These are phyloP conservation scores for Hansenula lynferdii DNA, from an alignment of 1,139 yeast species.

Conservation along the genomic window DNA sequence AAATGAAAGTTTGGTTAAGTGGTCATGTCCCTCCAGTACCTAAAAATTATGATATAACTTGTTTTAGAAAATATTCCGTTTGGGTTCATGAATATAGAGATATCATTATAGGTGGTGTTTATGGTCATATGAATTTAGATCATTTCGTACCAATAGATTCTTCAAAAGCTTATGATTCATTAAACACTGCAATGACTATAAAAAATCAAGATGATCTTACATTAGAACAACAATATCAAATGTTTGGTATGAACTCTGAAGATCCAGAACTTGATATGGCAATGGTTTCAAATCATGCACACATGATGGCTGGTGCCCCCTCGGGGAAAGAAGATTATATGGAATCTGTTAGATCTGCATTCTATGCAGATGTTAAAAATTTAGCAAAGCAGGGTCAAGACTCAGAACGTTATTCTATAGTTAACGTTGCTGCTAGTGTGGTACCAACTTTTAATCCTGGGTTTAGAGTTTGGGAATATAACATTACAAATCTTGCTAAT, in stretches of 20 bases:
- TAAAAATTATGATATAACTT: constrained; percentile 67
- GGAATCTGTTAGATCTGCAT: constrained; percentile 45
- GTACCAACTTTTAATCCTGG: constrained; percentile 86
- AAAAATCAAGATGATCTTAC: constrained; percentile 13
- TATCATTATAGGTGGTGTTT: constrained; percentile 74
- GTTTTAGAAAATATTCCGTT: constrained; percentile 66
- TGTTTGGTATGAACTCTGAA: constrained; percentile 15
- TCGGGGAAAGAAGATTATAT: constrained; percentile 57
- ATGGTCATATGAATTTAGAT: constrained; percentile 87
- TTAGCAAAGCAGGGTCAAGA: constrained; percentile 41
- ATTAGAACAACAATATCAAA: constrained; percentile 17
- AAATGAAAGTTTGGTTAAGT: constrained; percentile 79
- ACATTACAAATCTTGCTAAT: constrained; percentile 47
- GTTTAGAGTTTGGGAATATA: constrained; percentile 81
- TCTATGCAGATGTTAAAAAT: constrained; percentile 38
- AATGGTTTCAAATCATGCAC: too few species aligned
- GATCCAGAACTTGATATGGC: constrained; percentile 22
- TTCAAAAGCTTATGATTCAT: constrained; percentile 55
- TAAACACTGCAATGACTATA: neutral
- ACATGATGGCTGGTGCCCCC: constrained; percentile 55
- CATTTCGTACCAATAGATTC: constrained; percentile 79
- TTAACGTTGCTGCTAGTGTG: constrained; percentile 70
- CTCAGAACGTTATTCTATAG: constrained; percentile 61
- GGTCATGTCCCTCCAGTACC: constrained; percentile 89
- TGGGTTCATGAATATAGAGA: constrained; percentile 84